Evolutionary conservation across 306 rosid species (phyloP).

Genomic region (Quercus cerris): DNA sequence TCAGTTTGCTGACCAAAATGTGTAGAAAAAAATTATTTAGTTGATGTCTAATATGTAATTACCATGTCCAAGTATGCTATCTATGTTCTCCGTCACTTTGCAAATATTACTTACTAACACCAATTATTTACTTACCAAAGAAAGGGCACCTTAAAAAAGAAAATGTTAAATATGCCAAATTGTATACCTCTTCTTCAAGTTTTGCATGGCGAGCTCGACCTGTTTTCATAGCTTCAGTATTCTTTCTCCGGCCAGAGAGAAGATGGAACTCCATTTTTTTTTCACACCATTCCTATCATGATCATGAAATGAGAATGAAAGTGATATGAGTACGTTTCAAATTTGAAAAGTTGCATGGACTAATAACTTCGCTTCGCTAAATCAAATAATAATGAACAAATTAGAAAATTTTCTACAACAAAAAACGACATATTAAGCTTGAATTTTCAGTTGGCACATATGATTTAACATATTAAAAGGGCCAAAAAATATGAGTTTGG

Average conservation of each 20-base stretch:
- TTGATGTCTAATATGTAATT: background rate
- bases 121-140: too few relatives aligned
- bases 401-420: background rate
- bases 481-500: too few relatives aligned
- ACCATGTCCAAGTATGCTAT: background rate
- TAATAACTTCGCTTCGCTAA: too few relatives aligned
- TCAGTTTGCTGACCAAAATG: background rate
- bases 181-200: slow-evolving; percentile 80
- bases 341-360: too few relatives aligned
- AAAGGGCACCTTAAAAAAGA: background rate
- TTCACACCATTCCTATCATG: slow-evolving; percentile 82
- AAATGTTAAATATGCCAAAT: background rate
- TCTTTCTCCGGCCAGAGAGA: slow-evolving; percentile 33
- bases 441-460: background rate
- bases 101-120: too few relatives aligned
- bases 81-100: background rate
- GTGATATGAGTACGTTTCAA: background rate
- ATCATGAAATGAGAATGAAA: background rate
- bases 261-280: slow-evolving; percentile 74
- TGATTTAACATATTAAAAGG: background rate
- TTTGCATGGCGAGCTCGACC: slow-evolving; percentile 69
- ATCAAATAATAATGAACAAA: too few relatives aligned
- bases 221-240: slow-evolving; percentile 53
- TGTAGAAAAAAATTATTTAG: background rate
- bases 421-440: background rate